Conservation (phyloP, 192 early-diverging fungal genomes). For the Coemansia sp. region DNA sequence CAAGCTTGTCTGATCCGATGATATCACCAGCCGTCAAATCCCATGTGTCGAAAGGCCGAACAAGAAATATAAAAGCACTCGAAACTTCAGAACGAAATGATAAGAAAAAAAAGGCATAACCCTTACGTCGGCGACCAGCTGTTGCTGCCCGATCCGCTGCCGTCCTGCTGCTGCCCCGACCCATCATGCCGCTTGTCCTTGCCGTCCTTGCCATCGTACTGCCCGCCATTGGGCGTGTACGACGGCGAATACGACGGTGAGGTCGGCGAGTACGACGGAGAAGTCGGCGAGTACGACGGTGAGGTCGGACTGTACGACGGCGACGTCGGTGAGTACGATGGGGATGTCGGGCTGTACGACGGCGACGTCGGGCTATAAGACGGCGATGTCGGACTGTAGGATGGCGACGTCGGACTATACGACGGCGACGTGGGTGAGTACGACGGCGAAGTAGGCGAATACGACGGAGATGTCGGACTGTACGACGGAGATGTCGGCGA, state of each 20-base stretch:
- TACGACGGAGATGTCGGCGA: constrained; percentile 66
- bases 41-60: too few species aligned
- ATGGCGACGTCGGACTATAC: constrained; percentile 67
- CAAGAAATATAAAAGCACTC: too few species aligned
- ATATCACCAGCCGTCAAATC: too few species aligned
- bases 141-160: constrained; percentile 15
- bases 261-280: constrained; percentile 69
- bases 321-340: constrained; percentile 71
- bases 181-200: constrained; percentile 2
- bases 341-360: constrained; percentile 68
- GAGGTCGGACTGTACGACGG: constrained; percentile 53
- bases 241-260: constrained; percentile 68
- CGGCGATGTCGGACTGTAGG: constrained; percentile 65
- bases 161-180: constrained; percentile 6
- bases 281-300: constrained; percentile 71
- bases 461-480: constrained; percentile 69
- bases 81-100: too few species aligned
- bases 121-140: constrained; percentile 47
- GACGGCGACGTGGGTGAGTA: constrained; percentile 58
- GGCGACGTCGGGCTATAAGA: constrained; percentile 63
- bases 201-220: constrained; percentile 1
- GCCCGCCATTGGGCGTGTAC: constrained; percentile 2
- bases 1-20: too few species aligned
- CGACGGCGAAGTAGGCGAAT: constrained; percentile 64
- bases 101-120: constrained; percentile 1